Percentiles rank a stretch among this genome's conserved stretches.
phyloP scores from a whole-genome alignment of 164 flowering plant species.

The Vitis labrusca region DNA sequence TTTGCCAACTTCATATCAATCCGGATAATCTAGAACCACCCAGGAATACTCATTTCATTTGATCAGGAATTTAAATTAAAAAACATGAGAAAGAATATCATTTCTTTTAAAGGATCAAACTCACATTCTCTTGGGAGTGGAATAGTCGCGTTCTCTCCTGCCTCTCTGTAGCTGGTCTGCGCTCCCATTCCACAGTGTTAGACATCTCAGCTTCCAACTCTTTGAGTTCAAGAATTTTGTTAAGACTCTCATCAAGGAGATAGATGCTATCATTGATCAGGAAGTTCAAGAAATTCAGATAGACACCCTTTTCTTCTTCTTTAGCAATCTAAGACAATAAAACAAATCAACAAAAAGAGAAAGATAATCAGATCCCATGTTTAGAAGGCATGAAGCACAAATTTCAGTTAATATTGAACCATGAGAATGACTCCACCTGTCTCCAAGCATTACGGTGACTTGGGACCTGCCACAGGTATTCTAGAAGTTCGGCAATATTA shows the following conservation, averaged over 20 bases:
- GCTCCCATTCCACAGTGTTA: slow-evolving; percentile 87
- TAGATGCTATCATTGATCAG: slow-evolving; percentile 93
- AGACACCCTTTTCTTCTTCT: slow-evolving; percentile 98
- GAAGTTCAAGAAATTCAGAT: slow-evolving; percentile 92
- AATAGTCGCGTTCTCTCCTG: slow-evolving; percentile 93
- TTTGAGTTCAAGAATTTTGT: slow-evolving; percentile 93
- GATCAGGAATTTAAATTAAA: not conserved
- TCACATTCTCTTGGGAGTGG: slow-evolving; percentile 92
- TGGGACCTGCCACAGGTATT: slow-evolving; percentile 97
- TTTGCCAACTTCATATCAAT: slow-evolving; percentile 98
- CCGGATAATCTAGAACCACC: slow-evolving; percentile 67
- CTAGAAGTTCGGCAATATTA: slow-evolving; percentile 98
- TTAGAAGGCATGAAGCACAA: not conserved
- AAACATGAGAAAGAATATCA: not conserved
- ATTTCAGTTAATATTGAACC: not conserved
- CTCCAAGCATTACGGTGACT: slow-evolving; percentile 94
- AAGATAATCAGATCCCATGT: not conserved
- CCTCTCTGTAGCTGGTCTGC: slow-evolving; percentile 91
- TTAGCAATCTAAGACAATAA: slow-evolving; percentile 72
- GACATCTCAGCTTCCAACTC: slow-evolving; percentile 96
- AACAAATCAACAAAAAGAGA: not conserved
- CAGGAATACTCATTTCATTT: not conserved
- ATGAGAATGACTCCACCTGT: slow-evolving; percentile 48
- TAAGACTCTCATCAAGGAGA: slow-evolving; percentile 97
- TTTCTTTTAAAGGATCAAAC: slow-evolving; percentile 17